Base-by-base conservation (phyloP, 2,329 filamentous ascomycete species). In the Arachnomyces sp. region DNA sequence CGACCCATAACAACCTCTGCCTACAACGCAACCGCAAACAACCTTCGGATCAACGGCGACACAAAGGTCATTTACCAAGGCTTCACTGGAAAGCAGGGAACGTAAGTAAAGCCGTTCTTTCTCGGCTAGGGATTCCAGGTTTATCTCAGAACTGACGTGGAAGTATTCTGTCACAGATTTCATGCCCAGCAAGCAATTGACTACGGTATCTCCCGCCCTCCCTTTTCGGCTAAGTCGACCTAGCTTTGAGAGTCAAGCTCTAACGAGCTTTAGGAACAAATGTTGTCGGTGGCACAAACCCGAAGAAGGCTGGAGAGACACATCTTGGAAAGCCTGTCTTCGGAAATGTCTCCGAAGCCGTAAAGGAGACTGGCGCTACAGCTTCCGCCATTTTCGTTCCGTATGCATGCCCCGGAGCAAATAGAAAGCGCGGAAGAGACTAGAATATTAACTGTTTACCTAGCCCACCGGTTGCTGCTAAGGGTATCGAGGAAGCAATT, bases 41-140 rank as follows among this genome's bases (percentile, higher is more conserved):
- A 96, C 75, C 79, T 96, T 60, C 84, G 87, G 70, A 89, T 96
- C 74, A 95, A 88, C 69, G 63, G 74, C 65, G 82, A 95, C 54
- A 98, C 92, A 57, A 93, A 92, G 74, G 87, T 98, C 53, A 74
- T 96, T 59, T 96, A 80, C 75, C 92, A 98, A 73, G 92, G 92
- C 54, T 96, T 96, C 69, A 96, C 90, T 42, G 90, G 90, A 65
- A 92, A 86, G 76, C 88, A 94, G 77, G 87, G 87, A 83, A 90
- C 84, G 84, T 88, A 67, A 70, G 82, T 82, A 9, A 7, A 11
- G n/a, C 40, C 39, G 3, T 12, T 30, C 18, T 15, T 13, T 40
- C n/a, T n/a, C 5, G 21, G 21, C 21, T 25, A 25, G 5, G 21
- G 9, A 25, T 5, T 5, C 14, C n/a, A 36, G 18, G n/a, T 12